Base-by-base conservation (phyloP, 139 green algal species). In the Chlorella sp. region DNA sequence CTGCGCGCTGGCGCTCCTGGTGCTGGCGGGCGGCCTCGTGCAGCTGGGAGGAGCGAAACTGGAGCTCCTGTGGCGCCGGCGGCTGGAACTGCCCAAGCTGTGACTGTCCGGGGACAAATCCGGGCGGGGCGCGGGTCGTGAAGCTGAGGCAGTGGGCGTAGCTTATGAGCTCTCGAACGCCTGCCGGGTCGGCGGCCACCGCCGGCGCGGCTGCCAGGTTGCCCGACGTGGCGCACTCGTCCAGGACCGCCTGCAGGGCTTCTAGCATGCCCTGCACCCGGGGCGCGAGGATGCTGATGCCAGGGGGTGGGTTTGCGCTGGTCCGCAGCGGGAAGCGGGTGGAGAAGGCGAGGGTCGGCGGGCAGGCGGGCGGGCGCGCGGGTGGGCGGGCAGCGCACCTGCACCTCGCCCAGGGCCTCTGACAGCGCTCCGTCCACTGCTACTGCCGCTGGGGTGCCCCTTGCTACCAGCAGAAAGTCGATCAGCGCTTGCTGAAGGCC, bases 61-160 rank as follows among this genome's bases (percentile, higher is more conserved):
- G 80, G 15, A 67, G 64, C 21, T 89, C 77, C 55, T 90, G 86
- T 25, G 83, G 86, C 36, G 82, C 82, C 4, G 86, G 86, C 2
- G 86, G 86, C 46, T 85, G 74, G 74, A 86, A 86, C 48, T 80
- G 56, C 19, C 45, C 51, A 42, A 84, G 76, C 29, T 53, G 50
- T 27, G 81, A 79, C 46, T 73, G 45, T 9, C 79, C 83, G 12
- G 75, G 64, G 29, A 76, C 48, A 67, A 77, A 82, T 7, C 72
- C 83, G 11, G 81, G 61, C 5, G 86, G 86, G 2, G 86, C 86
- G 72, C 75, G 76, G 7, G 77, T 83, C 25, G 79, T 86, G 77
- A 83, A 90, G 64, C 77, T 83, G 6, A 90, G 69, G 55, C 77
- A 71, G 67, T 90, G 86, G 12, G 86, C 73, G 46, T 87, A 86